Conservation (phyloP, 176 grass and related monocot genomes). For the Musa schizocarpa region DNA sequence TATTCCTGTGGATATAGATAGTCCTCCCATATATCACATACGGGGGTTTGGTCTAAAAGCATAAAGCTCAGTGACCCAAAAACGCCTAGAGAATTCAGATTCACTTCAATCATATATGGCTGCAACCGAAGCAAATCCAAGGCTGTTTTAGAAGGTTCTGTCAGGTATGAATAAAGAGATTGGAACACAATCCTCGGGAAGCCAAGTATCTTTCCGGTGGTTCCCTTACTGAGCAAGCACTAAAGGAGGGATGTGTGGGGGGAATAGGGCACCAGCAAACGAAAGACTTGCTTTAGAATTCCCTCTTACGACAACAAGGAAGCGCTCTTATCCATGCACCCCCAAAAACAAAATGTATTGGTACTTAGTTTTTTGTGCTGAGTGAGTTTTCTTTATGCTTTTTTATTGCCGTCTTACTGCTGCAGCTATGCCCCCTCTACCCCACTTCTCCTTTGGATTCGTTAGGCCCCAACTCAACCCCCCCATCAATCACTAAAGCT, state of each 20-base stretch:
- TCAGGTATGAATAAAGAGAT: slow-evolving; percentile 53
- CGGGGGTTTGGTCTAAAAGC: slow-evolving; percentile 28
- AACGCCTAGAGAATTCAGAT: slow-evolving; percentile 37
- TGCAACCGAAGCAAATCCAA: slow-evolving; percentile 30
- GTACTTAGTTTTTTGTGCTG: slow-evolving; percentile 44
- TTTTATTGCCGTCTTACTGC: slow-evolving; percentile 21
- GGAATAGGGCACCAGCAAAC: slow-evolving; percentile 14
- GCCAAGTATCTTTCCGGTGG: slow-evolving; percentile 51
- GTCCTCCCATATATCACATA: slow-evolving; percentile 8
- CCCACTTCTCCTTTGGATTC: background rate
- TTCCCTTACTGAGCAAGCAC: slow-evolving; percentile 26
- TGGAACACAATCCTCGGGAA: slow-evolving; percentile 46
- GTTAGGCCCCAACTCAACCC: no score
- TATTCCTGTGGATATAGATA: slow-evolving; percentile 39
- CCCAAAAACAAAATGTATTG: slow-evolving; percentile 6
- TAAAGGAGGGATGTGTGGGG: slow-evolving; percentile 10
- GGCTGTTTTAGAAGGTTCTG: slow-evolving; percentile 71
- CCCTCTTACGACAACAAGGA: slow-evolving; percentile 34
- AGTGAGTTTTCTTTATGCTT: slow-evolving; percentile 32
- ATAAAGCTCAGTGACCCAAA: slow-evolving; percentile 25
- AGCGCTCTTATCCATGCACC: slow-evolving; percentile 37
- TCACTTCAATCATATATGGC: slow-evolving; percentile 40
- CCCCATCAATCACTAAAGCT: no score
- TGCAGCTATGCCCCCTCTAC: background rate
- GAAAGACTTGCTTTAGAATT: slow-evolving; percentile 33